Evolutionary conservation across 202 grass and related monocot species (phyloP), one percentile per base, ranked within the genome.

Genomic region (Digitaria exilis): DNA sequence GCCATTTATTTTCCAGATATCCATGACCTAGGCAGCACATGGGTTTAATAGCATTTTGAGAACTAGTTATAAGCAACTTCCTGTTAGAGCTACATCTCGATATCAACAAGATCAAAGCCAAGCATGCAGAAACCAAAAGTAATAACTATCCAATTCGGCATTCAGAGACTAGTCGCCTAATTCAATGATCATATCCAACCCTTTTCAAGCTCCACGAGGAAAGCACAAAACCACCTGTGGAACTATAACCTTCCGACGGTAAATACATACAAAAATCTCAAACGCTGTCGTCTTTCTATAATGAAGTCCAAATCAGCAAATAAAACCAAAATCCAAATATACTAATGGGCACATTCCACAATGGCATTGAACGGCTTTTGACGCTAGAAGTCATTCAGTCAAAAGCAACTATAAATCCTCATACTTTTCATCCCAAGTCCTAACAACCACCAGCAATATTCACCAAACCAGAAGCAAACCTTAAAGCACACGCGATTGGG

Each of bases 371-470:
- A 35, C 26, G 39, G 18, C 71, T 51, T 4, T 43, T 57, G 29
- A 30, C 28, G 19, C 1, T 39, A 29, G 28, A 52, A 26, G 29
- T 52, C 60, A 66, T 51, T 24, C 18, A 69, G 45, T 70, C 77
- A 74, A 73, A 81, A 43, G 19, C 44, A 71, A 56, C 39, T 18
- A 22, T 9, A 77, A 85, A 29, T 49, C 48, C 15, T 42, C 6
- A 19, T 28, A 14, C 42, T 65, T 69, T 37, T 35, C 17, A 68
- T 24, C 35, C 30, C 18, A 49, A 35, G 46, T 69, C 60, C 26
- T 64, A 71, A 71, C 87, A 17, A 81, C 69, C 71, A 70, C 19
- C 21, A 71, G 25, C 62, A 70, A 69, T n/a, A 70, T 55, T 49
- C 41, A 50, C 31, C 30, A 75, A 68, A 67, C 24, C 7, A 3